Conservation (phyloP, 108 stramenopile species). For the Thalassiosira profunda region DNA sequence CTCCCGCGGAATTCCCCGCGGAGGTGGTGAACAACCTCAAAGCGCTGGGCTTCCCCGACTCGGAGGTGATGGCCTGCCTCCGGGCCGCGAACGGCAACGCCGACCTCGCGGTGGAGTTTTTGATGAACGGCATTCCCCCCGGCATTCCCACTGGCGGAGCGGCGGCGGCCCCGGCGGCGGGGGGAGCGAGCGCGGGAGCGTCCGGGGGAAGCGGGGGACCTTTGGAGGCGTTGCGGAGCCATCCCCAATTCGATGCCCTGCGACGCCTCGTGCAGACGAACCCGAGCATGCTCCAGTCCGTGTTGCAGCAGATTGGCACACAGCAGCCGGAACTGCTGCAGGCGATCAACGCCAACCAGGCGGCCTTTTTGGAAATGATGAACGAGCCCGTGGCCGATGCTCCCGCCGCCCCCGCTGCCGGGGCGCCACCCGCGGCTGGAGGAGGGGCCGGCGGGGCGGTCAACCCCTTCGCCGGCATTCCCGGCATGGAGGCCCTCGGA, state of each 20-base stretch:
- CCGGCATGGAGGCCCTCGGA: conserved; percentile 68
- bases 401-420: conserved; percentile 20
- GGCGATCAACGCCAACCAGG: conserved; percentile 96
- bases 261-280: conserved; percentile 94
- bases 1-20: conserved; percentile 56
- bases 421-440: background rate
- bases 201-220: conserved; percentile 29
- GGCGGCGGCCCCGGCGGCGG: conserved; percentile 34
- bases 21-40: conserved; percentile 80
- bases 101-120: conserved; percentile 96
- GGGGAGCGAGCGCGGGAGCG: conserved; percentile 19
- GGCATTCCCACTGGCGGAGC: conserved; percentile 1
- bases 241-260: conserved; percentile 96
- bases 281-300: conserved; percentile 86
- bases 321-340: conserved; percentile 92
- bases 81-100: conserved; percentile 94
- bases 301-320: conserved; percentile 92
- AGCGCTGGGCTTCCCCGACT: conserved; percentile 87
- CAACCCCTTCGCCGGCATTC: no score
- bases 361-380: conserved; percentile 95
- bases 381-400: conserved; percentile 93
- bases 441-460: background rate
- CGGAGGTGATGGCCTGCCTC: conserved; percentile 87
- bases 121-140: conserved; percentile 95
- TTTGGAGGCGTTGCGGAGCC: conserved; percentile 84